Percentiles rank a stretch among this genome's conserved stretches.
These are phyloP conservation scores for Artemisia tridentata DNA, from an alignment of 129 eudicot genomes.

Conservation along the genomic window DNA sequence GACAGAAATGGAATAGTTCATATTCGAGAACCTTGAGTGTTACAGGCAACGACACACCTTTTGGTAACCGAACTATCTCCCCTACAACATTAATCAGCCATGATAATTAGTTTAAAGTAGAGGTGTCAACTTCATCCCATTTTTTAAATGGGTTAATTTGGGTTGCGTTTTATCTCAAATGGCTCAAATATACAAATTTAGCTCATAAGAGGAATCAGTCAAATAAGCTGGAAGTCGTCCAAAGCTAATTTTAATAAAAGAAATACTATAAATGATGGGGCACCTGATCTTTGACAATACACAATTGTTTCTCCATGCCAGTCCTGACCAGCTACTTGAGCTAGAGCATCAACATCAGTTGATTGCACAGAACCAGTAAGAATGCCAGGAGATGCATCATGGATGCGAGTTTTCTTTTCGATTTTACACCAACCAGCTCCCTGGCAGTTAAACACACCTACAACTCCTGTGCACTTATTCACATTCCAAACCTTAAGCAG, in stretches of 20 bases:
- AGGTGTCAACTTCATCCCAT: too few relatives aligned
- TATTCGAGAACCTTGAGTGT: slow-evolving; percentile 83
- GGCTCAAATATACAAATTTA: background rate
- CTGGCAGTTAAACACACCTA: slow-evolving; percentile 92
- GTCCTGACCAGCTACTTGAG: slow-evolving; percentile 57
- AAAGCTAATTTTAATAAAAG: background rate
- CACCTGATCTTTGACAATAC: slow-evolving; percentile 71
- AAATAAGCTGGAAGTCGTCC: background rate
- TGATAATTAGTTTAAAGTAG: background rate
- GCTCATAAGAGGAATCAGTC: background rate
- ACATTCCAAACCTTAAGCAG: slow-evolving; percentile 88
- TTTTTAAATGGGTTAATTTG: too few relatives aligned
- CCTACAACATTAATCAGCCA: slow-evolving; percentile 34
- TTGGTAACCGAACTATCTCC: slow-evolving; percentile 62
- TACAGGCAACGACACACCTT: slow-evolving; percentile 72
- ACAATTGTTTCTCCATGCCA: slow-evolving; percentile 76
- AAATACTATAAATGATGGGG: background rate
- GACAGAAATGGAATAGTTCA: slow-evolving; percentile 80
- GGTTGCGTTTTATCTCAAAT: too few relatives aligned
- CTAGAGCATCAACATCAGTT: slow-evolving; percentile 60
- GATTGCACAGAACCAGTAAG: slow-evolving; percentile 69
- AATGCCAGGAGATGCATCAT: slow-evolving; percentile 68
- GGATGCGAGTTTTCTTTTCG: slow-evolving; percentile 68
- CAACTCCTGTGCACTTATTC: slow-evolving; percentile 81
- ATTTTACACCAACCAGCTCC: slow-evolving; percentile 98